Base-by-base conservation (phyloP, 306 rosid genomes). In the Quercus bicolor region DNA sequence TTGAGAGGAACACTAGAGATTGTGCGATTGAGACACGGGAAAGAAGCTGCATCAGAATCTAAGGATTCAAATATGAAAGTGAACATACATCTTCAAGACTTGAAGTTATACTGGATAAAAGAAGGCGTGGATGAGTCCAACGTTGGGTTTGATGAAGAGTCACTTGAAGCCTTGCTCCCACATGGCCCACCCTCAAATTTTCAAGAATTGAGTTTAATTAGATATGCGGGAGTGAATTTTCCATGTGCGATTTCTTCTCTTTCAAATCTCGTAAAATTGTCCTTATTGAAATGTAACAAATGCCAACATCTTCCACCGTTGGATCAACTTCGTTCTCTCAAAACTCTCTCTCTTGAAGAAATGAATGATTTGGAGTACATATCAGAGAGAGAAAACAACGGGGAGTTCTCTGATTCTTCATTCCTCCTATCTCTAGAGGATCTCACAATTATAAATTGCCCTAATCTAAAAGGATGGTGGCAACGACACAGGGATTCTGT, bases 301-400 rank as follows among this genome's bases (percentile, higher is more conserved):
- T 37, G 43, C 43, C 37, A 21, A 1, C 28, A n/a, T 53, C 59
- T 76, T 0, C 69, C 83, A 69, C 72, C 72, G 0, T 21, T 80
- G 28, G 77, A 78, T 21, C 45, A 10, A 2, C 64, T 84, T 20
- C 79, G 70, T 3, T 56, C n/a, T 40, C 87, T 80, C 5, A 68
- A 82, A 62, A 5, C n/a, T 57, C 74, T 80, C 12, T 0, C 0
- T 0, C 14, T 80, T 12, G 0, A 0, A 0, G 0, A 0, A 0
- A 6, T 76, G 13, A 0, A 0, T 6, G 64, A 14, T 2, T 15
- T 84, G 11, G 65, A 84, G 62, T 60, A 73, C 73, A 62, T 84
- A 59, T 48, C 31, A 60, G 62, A 65, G 53, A 48, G 53, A 26
- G 26, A 31, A 12, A 48, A 12, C 53, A 48, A 13, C 1, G 5